Percentiles rank a stretch among this genome's conserved stretches.
Conservation (phyloP, 1,139 yeast genomes). For the Magnusiomyces clavatus region DNA sequence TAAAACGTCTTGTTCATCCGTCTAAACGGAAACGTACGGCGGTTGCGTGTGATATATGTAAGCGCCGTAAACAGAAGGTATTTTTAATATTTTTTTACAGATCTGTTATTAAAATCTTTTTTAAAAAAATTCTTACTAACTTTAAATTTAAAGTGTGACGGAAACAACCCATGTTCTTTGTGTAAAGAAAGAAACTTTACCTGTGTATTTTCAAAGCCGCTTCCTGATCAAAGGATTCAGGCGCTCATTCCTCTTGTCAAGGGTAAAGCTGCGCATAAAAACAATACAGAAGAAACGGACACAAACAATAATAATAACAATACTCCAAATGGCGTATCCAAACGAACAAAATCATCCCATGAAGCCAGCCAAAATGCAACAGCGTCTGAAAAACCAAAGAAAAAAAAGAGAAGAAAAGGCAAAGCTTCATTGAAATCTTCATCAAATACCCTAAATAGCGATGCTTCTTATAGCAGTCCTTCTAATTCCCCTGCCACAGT, state of each 20-base stretch:
- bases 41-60: constrained; percentile 39
- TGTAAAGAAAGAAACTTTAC: constrained; percentile 17
- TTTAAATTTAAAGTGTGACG: constrained; percentile 17
- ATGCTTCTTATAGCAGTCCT: too few relatives aligned
- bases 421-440: too few relatives aligned
- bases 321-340: background rate
- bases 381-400: background rate
- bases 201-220: constrained; percentile 17
- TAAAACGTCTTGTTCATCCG: constrained; percentile 24
- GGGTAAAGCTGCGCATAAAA: constrained; percentile 3
- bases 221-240: constrained; percentile 11
- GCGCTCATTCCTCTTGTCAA: constrained; percentile 13
- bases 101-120: constrained; percentile 2
- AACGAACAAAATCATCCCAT: background rate
- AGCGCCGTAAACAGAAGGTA: constrained; percentile 34
- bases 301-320: constrained; percentile 1
- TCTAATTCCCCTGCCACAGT: too few relatives aligned
- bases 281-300: constrained; percentile 9
- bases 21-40: constrained; percentile 30
- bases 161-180: constrained; percentile 22
- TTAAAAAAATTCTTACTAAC: constrained; percentile 3
- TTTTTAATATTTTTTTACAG: background rate
- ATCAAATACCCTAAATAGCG: too few relatives aligned
- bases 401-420: too few relatives aligned
- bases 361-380: background rate